Evolutionary conservation across 2,329 filamentous ascomycete genomes (phyloP), one percentile per base, ranked within the genome.

Genomic region (Alternaria ethzedia): DNA sequence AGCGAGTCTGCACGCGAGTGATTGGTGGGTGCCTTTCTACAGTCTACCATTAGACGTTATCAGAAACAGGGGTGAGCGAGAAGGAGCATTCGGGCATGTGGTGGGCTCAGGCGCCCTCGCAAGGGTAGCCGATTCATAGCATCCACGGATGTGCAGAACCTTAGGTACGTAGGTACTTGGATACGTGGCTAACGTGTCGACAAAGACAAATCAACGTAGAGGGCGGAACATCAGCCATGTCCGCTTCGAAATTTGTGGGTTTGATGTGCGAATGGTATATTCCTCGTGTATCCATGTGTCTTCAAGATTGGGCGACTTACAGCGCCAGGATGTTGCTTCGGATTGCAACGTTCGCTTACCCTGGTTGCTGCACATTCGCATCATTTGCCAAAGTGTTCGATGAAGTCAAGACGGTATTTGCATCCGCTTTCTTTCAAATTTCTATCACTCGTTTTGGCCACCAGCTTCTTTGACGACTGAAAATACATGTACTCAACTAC

Each of bases 61-160:
- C 46, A 55, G 64, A 61, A 59, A 59, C 64, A 64, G 49, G 64
- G 64, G 64, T 64, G 54, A 61, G 64, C 64, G 61, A 66, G 58
- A 57, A 49, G 32, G 57, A 60, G 49, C 60, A 55, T 58, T 54
- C 57, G 45, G 10, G 52, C 44, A 46, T 17, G 51, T 23, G 21
- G 21, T 26, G 46, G 49, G 23, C 55, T 59, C 59, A 50, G 21
- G 54, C 51, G 50, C n/a, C 20, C 6, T 45, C 30, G 51, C 61
- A 66, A 45, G 64, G 64, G 61, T 64, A 56, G 45, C 54, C 64
- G 64, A 66, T 21, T 17, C 15, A 32, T 32, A 47, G 15, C 30
- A 25, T 25, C 23, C 23, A 25, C 23, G 23, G 23, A 25, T 13
- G 41, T 36, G 49, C 47, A 32, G 36, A 41, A 41, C 36, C 36